Evolutionary conservation across 2,329 filamentous ascomycete species (phyloP), one percentile per base, ranked within the genome.

Genomic region (Zymoseptoria tritici): DNA sequence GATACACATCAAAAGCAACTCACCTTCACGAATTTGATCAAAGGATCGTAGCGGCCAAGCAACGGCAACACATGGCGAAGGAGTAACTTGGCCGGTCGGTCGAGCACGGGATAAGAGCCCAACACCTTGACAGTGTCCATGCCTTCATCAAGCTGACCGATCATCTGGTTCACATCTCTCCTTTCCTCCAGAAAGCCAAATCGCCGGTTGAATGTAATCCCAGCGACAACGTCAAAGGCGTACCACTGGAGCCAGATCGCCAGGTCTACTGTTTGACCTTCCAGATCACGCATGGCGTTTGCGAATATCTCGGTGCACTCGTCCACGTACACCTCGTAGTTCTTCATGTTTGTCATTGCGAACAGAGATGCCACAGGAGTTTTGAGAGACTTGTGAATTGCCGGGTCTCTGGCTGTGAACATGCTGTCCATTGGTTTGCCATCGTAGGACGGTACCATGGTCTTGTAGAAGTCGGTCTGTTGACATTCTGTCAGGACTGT

Each of bases 291-390:
- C n/a, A 60, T 52, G n/a, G 52, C 56, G 7, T 49, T 49, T 16
- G 63, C 60, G 70, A 91, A 91, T 3, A 89, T 73, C 62, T 83
- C 82, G 0, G 87, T 86, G 0, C 86, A 90, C 60, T 85, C 86
- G 69, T 89, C 87, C 51, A 92, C 88, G 49, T 89, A 85, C 0
- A 88, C 87, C 69, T 93, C 89, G 66, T 90, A 90, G 68, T 89
- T 85, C 11, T 90, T 83, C 6, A 92, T 76, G 0, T 86, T 82
- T 7, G 83, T 87, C 86, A 91, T 29, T 8, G 66, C 62, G 52
- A 66, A 67, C 7, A 60, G 24, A 9, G 54, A 56, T 11, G 65
- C 64, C 16, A 67, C 52, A 2, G 65, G 61, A 2, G 62, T 57
- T 50, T 62, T 76, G 58, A 64, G 62, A 8, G 24, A 21, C 29